Conservation (phyloP, 2,329 filamentous ascomycete species). For the Drechslera avenae region DNA sequence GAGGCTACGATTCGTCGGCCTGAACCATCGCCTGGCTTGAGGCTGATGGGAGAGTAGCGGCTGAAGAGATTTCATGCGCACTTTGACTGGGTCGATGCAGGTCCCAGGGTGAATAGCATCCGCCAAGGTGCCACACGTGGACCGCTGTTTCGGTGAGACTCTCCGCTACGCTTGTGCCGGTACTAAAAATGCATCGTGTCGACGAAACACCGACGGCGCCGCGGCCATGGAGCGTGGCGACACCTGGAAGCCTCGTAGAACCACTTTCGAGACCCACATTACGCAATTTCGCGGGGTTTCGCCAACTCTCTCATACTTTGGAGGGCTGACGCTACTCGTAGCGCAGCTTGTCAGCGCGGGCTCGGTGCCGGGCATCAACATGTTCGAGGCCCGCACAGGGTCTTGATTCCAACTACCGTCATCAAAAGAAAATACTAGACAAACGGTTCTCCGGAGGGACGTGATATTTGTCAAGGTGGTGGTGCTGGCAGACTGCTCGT, state of each 20-base stretch:
- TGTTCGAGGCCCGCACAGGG: neutral
- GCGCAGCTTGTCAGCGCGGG: slow-evolving; percentile 1
- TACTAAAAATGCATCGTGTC: slow-evolving; percentile 1
- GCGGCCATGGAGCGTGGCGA: neutral
- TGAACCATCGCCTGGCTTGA: neutral
- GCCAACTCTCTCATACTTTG: neutral
- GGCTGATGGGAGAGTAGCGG: slow-evolving; percentile 1
- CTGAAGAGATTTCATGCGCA: slow-evolving; percentile 6
- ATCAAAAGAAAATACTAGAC: neutral
- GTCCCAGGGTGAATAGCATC: neutral
- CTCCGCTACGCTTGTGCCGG: slow-evolving; percentile 5
- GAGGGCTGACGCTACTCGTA: slow-evolving; percentile 8
- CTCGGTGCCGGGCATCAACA: neutral
- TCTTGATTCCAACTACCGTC: neutral
- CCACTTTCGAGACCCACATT: neutral
- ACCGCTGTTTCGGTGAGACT: neutral
- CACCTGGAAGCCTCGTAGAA: neutral
- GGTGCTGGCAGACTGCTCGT: neutral
- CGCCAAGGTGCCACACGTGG: slow-evolving; percentile 3
- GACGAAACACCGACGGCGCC: neutral
- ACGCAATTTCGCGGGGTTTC: slow-evolving; percentile 1
- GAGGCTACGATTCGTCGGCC: neutral
- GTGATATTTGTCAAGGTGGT: neutral
- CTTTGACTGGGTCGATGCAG: neutral
- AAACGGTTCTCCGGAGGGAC: neutral